phyloP scores from a whole-genome alignment of 768 basidiomycete species.

The Rhizopogon roseolus region DNA sequence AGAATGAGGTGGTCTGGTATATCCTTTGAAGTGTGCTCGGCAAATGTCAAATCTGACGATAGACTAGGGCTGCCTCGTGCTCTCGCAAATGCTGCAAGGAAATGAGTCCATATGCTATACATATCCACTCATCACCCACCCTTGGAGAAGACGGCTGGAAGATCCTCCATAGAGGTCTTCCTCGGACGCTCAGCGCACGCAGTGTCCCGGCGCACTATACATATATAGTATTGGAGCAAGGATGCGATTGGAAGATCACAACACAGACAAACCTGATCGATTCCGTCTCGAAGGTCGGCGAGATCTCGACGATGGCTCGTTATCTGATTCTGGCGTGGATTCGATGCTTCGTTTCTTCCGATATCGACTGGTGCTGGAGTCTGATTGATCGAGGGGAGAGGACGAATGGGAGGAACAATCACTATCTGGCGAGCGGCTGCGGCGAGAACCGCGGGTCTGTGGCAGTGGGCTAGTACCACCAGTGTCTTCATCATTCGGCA shows the following conservation, averaged over 20 bases:
- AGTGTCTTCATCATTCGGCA: neutral
- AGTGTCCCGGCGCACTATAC: neutral
- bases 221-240: neutral
- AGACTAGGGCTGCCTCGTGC: constrained; percentile 3
- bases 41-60: neutral
- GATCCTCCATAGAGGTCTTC: neutral
- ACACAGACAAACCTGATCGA: constrained; percentile 1
- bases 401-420: constrained; percentile 3
- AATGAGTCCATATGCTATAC: neutral
- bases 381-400: constrained; percentile 8
- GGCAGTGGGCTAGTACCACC: neutral
- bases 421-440: constrained; percentile 2
- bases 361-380: constrained; percentile 9
- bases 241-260: constrained; percentile 1
- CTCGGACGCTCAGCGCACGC: neutral
- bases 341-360: constrained; percentile 13
- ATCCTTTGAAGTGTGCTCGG: neutral
- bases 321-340: constrained; percentile 1
- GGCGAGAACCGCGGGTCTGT: constrained; percentile 6
- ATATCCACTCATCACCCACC: constrained; percentile 7
- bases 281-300: neutral
- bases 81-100: constrained; percentile 15
- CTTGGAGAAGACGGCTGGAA: constrained; percentile 17
- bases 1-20: neutral
- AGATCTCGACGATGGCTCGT: neutral